Percentiles rank a stretch among this genome's conserved stretches.
phyloP scores from a whole-genome alignment of 2,329 filamentous ascomycete species.

The Sporothrix protearum region DNA sequence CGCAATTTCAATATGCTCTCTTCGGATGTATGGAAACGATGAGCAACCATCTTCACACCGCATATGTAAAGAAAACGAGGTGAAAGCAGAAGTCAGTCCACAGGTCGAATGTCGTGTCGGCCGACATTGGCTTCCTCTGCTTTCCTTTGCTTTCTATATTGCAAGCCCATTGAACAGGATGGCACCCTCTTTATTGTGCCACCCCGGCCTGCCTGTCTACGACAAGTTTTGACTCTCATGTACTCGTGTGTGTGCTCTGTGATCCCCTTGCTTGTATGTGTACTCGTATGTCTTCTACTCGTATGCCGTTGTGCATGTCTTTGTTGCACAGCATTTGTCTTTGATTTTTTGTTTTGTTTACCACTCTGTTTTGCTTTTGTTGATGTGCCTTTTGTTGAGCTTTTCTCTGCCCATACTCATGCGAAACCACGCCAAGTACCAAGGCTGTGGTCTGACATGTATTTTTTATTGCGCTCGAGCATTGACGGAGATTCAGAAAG shows the following conservation, averaged over 20 bases:
- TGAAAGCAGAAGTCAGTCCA: neutral
- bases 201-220: neutral
- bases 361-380: neutral
- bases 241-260: neutral
- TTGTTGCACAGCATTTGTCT: neutral
- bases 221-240: neutral
- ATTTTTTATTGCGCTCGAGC: neutral
- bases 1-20: neutral
- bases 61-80: neutral
- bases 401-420: neutral
- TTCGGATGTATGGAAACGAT: neutral
- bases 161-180: neutral
- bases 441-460: neutral
- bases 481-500: conserved; percentile 5
- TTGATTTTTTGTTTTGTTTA: neutral
- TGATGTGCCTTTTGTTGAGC: neutral
- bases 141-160: neutral
- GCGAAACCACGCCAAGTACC: conserved; percentile 13
- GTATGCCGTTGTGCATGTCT: conserved; percentile 8
- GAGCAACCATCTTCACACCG: neutral
- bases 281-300: neutral
- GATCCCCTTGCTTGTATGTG: neutral
- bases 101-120: neutral
- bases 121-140: neutral
- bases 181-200: neutral